These are phyloP conservation scores for Mycena rosella DNA, from an alignment of 768 basidiomycete species.

Conservation along the genomic window DNA sequence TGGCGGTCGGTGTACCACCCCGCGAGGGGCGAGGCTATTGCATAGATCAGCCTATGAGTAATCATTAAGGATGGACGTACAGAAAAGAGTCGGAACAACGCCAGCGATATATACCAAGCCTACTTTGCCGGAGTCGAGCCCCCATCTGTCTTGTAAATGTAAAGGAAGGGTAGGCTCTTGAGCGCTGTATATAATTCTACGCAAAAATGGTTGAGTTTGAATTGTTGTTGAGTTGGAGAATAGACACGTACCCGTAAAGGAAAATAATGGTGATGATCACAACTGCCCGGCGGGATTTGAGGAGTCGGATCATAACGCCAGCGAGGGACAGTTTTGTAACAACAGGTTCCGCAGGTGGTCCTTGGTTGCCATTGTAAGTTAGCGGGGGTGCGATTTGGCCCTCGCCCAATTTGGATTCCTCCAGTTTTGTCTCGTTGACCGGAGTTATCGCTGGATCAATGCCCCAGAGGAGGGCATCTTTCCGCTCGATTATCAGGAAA, in stretches of 20 bases:
- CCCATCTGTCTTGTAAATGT: conserved; percentile 62
- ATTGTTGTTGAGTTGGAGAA: background rate
- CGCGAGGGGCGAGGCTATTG: conserved; percentile 67
- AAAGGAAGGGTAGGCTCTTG: conserved; percentile 64
- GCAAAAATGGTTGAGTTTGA: conserved; percentile 2
- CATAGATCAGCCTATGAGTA: background rate
- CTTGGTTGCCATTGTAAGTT: no score
- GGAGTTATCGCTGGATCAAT: conserved; percentile 51
- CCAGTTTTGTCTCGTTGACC: conserved; percentile 21
- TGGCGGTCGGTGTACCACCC: conserved; percentile 69
- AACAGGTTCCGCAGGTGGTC: background rate
- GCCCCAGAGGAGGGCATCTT: conserved; percentile 63
- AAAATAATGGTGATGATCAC: conserved; percentile 60
- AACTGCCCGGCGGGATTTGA: conserved; percentile 64
- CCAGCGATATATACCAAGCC: conserved; percentile 78
- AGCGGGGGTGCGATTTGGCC: background rate
- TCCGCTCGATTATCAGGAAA: conserved; percentile 68
- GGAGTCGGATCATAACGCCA: conserved; percentile 56
- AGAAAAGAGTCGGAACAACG: conserved; percentile 73
- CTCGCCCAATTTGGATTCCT: conserved; percentile 16
- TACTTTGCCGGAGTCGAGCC: conserved; percentile 25
- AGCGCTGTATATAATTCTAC: conserved; percentile 61
- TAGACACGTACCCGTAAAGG: conserved; percentile 63
- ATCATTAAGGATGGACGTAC: conserved; percentile 52
- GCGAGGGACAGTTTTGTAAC: conserved; percentile 50